A percentile compares a stretch with the other conserved stretches of the same genome.
These are phyloP conservation scores for Colletotrichum cordylinicola DNA, from an alignment of 2,329 filamentous ascomycete genomes.

Conservation along the genomic window DNA sequence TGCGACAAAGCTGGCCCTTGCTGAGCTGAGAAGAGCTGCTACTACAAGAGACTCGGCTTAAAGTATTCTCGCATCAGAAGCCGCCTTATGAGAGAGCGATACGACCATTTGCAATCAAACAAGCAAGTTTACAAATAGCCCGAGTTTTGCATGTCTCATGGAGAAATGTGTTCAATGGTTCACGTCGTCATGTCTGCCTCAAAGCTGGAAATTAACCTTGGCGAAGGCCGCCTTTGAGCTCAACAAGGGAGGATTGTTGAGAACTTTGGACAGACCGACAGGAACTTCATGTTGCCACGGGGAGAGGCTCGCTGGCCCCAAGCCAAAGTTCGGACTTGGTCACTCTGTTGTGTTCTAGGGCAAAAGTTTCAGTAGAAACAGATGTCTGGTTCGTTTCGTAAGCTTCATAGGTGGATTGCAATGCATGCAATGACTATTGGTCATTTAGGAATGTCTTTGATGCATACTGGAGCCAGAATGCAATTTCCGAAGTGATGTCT, in stretches of 20 bases:
- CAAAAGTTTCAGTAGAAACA: not conserved
- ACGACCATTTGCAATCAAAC: not conserved
- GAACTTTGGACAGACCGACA: not conserved
- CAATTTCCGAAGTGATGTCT: not conserved
- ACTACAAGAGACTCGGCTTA: not conserved
- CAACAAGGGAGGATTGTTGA: not conserved
- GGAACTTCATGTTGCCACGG: not conserved
- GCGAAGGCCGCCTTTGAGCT: not conserved
- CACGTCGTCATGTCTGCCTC: not conserved
- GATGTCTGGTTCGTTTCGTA: not conserved
- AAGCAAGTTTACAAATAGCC: not conserved
- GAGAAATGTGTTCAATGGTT: not conserved
- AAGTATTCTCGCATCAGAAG: not conserved
- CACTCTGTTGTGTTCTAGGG: not conserved
- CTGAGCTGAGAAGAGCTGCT: not conserved
- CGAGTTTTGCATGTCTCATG: not conserved
- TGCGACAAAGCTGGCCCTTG: not conserved
- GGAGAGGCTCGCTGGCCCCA: not conserved
- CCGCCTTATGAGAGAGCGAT: not conserved
- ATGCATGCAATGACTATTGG: not conserved
- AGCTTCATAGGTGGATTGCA: not conserved
- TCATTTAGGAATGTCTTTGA: not conserved
- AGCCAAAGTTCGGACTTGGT: not conserved
- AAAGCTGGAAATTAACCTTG: not conserved
- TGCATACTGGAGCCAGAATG: not conserved